phyloP scores from a whole-genome alignment of 78 protist species.

The Bodo saltans region DNA sequence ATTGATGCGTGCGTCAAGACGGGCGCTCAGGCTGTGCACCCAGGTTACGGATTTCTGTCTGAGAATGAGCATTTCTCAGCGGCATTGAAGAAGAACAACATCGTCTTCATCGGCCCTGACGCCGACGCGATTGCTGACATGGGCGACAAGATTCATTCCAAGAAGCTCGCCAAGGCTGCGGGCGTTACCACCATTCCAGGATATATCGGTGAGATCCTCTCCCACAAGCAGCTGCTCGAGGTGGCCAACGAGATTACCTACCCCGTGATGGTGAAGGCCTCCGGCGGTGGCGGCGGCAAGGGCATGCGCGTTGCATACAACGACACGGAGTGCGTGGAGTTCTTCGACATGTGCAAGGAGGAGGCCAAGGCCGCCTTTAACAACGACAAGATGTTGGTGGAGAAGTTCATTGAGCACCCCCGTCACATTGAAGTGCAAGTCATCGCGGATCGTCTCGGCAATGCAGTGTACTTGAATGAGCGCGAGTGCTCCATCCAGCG shows the following conservation, averaged over 20 bases:
- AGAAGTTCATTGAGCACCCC: conserved; percentile 84
- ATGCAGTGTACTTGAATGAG: conserved; percentile 67
- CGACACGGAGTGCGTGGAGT: conserved; percentile 69
- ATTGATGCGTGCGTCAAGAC: conserved; percentile 68
- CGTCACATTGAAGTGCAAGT: conserved; percentile 96
- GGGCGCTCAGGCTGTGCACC: conserved; percentile 91
- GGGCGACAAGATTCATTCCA: conserved; percentile 91
- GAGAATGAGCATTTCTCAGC: conserved; percentile 79
- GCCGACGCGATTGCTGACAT: conserved; percentile 78
- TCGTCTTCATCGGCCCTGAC: conserved; percentile 79
- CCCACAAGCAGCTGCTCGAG: conserved; percentile 52
- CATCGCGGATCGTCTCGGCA: conserved; percentile 72
- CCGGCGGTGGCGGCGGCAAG: conserved; percentile 95
- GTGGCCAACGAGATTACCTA: conserved; percentile 78
- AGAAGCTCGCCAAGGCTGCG: conserved; percentile 76
- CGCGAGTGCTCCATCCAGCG: conserved; percentile 93
- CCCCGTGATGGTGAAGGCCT: conserved; percentile 95
- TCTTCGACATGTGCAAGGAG: conserved; percentile 48
- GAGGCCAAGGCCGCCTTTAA: conserved; percentile 67
- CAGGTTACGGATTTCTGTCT: conserved; percentile 94
- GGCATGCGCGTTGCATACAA: conserved; percentile 84
- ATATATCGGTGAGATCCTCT: conserved; percentile 56
- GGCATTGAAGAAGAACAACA: conserved; percentile 9
- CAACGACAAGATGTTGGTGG: conserved; percentile 83
- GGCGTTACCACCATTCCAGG: conserved; percentile 89